Conservation (phyloP, 2,329 filamentous ascomycete species). For the Fusarium gaditjirri region DNA sequence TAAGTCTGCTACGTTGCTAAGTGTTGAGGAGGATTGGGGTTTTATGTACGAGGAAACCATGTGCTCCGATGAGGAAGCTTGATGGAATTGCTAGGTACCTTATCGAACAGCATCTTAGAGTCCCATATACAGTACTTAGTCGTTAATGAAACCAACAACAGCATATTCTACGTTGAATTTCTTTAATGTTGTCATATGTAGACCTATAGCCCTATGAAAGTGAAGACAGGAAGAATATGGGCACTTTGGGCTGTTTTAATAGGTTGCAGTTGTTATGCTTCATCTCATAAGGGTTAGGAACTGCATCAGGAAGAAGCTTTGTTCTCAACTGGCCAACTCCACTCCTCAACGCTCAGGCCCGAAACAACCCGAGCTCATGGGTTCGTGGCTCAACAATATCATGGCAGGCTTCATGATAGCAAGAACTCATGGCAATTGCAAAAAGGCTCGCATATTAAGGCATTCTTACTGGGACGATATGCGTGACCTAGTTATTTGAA, state of each 20-base stretch:
- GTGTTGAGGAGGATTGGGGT: conserved; percentile 49
- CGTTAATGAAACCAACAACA: neutral
- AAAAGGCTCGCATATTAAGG: neutral
- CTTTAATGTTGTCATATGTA: neutral
- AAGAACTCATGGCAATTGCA: neutral
- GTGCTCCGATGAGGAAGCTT: neutral
- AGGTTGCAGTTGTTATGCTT: neutral
- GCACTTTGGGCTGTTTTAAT: neutral
- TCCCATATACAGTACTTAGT: neutral
- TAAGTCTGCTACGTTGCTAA: conserved; percentile 44
- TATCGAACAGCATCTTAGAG: neutral
- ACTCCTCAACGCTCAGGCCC: neutral
- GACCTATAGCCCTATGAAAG: neutral
- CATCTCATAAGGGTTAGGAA: neutral
- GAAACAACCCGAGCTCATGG: neutral
- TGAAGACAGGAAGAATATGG: neutral
- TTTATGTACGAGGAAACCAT: conserved; percentile 49
- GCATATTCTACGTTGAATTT: neutral
- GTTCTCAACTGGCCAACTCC: neutral
- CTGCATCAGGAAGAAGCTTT: no score
- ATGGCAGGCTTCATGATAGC: neutral
- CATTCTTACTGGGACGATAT: neutral
- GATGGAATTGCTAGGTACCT: neutral
- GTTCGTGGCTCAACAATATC: neutral
- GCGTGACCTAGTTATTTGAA: neutral